These are phyloP conservation scores for Fusarium sp. DNA, from an alignment of 2,329 filamentous ascomycete genomes.

Conservation along the genomic window DNA sequence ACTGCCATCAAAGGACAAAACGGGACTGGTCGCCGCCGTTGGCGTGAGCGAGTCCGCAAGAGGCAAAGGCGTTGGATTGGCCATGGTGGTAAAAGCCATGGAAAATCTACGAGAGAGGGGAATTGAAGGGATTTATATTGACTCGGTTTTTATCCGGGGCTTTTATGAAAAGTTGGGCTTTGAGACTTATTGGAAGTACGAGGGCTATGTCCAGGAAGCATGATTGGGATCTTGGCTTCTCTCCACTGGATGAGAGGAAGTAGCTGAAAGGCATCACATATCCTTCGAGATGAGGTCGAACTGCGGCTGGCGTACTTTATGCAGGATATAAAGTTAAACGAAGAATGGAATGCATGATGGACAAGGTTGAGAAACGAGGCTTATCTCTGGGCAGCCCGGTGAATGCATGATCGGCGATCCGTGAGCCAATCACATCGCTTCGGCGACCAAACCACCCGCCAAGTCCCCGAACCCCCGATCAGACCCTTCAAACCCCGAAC, in stretches of 20 bases:
- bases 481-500: not conserved
- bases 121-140: conserved; percentile 33
- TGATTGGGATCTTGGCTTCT: not conserved
- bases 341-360: not conserved
- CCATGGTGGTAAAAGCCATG: conserved; percentile 38
- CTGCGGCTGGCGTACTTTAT: not conserved
- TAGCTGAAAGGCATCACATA: not conserved
- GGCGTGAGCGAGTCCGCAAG: conserved; percentile 35
- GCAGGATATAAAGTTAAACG: not conserved
- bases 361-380: not conserved
- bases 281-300: not conserved
- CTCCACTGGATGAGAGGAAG: not conserved
- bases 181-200: conserved; percentile 34
- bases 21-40: conserved; percentile 38
- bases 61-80: conserved; percentile 36
- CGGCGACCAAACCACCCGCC: not conserved
- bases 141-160: conserved; percentile 32
- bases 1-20: conserved; percentile 32
- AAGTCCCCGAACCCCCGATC: not conserved
- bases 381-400: not conserved
- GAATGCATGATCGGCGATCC: not conserved
- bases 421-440: not conserved
- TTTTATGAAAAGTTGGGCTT: conserved; percentile 40
- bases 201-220: not conserved
- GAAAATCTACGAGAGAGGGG: conserved; percentile 37